These are phyloP conservation scores for Acer yangbiense DNA, from an alignment of 345 rosid genomes.

Conservation along the genomic window DNA sequence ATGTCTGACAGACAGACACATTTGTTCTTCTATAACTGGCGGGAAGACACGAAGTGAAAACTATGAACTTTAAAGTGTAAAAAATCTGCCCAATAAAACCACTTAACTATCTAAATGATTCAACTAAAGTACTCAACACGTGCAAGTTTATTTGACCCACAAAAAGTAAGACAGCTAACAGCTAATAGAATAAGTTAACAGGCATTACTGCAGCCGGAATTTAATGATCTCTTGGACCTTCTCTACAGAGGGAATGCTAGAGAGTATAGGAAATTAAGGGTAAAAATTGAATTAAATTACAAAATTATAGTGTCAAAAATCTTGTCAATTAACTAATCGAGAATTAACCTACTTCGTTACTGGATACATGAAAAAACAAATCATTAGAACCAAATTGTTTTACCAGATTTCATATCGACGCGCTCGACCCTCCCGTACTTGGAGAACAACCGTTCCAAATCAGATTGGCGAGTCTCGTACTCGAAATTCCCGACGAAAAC, in stretches of 20 bases:
- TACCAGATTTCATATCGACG: constrained; percentile 94
- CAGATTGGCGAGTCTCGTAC: constrained; percentile 81
- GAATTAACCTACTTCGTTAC: not conserved
- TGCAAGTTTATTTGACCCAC: too few species aligned
- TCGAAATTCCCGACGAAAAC: constrained; percentile 80
- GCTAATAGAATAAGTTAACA: not conserved
- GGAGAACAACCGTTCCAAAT: constrained; percentile 70
- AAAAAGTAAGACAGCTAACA: too few species aligned
- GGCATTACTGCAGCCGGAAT: too few species aligned
- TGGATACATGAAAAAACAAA: not conserved
- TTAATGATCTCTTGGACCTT: too few species aligned
- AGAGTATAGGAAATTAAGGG: too few species aligned
- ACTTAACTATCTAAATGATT: not conserved
- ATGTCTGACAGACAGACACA: not conserved
- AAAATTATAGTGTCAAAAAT: not conserved
- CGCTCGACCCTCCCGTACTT: constrained; percentile 84
- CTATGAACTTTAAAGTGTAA: too few species aligned
- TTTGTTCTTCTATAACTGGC: not conserved
- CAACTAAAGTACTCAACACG: too few species aligned
- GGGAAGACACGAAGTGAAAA: not conserved
- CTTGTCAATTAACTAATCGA: not conserved
- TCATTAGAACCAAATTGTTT: not conserved
- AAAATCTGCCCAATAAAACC: not conserved
- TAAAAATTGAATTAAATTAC: not conserved
- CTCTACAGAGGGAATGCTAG: too few species aligned